These are phyloP conservation scores for Pseudohalonectria lignicola DNA, from an alignment of 2,329 filamentous ascomycete species.

Conservation along the genomic window DNA sequence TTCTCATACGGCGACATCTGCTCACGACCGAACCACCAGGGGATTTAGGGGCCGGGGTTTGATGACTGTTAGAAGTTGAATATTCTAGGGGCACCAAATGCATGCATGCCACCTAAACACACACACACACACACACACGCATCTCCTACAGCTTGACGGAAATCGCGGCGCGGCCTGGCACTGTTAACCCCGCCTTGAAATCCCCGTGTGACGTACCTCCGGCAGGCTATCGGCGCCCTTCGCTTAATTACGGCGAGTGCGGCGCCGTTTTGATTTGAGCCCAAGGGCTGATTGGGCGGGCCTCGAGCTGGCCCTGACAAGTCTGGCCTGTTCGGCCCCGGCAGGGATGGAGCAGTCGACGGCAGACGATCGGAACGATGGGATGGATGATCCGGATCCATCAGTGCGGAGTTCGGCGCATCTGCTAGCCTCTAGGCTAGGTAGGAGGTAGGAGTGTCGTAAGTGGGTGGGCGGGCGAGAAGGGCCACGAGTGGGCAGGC, in stretches of 20 bases:
- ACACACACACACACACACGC: not conserved
- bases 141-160: too few relatives aligned
- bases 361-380: not conserved
- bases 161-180: too few relatives aligned
- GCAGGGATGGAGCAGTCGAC: constrained; percentile 1
- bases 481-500: too few relatives aligned
- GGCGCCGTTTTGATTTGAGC: not conserved
- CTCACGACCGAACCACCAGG: too few relatives aligned
- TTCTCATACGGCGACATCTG: constrained; percentile 13
- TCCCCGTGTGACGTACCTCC: too few relatives aligned
- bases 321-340: not conserved
- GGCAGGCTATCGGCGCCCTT: constrained; percentile 11
- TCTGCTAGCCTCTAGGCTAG: too few relatives aligned
- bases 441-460: too few relatives aligned
- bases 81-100: too few relatives aligned
- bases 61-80: not conserved
- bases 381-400: constrained; percentile 1
- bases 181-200: too few relatives aligned
- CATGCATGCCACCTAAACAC: too few relatives aligned
- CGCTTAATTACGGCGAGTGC: constrained; percentile 9
- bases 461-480: too few relatives aligned
- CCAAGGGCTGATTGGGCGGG: not conserved
- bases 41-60: not conserved
- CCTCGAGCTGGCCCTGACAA: not conserved
- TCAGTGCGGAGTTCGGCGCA: not conserved